Evolutionary conservation across 139 green algal species (phyloP), one percentile per base, ranked within the genome.

Genomic region (Microglena sp.): DNA sequence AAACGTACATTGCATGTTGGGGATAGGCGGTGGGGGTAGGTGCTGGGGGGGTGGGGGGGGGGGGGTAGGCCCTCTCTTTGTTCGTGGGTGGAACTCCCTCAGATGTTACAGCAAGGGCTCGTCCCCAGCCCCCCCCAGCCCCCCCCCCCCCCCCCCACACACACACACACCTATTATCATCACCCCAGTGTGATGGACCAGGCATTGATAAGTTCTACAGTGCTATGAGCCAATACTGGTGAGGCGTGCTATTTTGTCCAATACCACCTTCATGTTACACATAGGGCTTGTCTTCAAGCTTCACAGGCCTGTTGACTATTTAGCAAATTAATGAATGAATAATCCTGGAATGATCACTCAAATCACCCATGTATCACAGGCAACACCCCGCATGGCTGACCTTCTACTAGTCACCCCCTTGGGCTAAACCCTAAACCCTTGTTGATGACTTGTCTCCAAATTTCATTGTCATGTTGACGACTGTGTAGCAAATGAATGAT

Each of bases 401-500:
- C 40, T 50, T 18, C 40, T 11, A 18, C 40, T 11, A 18, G 11
- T 24, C 15, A 50, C 40, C 40, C 18, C 15, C 40, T 24, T 24
- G 15, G 40, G 18, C 40, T 50, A 50, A 50, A 50, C 40, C 40
- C 40, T 50, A 50, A 50, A 50, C 40, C 40, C 40, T 50, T 50
- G n/a, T n/a, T n/a, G n/a, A n/a, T n/a, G n/a, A n/a, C n/a, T n/a
- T n/a, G n/a, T n/a, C n/a, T n/a, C n/a, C n/a, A n/a, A n/a, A n/a
- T n/a, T n/a, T n/a, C n/a, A n/a, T n/a, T n/a, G n/a, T n/a, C n/a
- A n/a, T n/a, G n/a, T n/a, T n/a, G n/a, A n/a, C n/a, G n/a, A n/a
- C n/a, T n/a, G n/a, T n/a, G n/a, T n/a, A n/a, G n/a, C 0, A 71
- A 71, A 44, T 30, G 46, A 0, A 31, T 72, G 1, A 67, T 67